Percentiles rank a stretch among this genome's conserved stretches.
phyloP scores from a whole-genome alignment of 2,329 filamentous ascomycete genomes.

The Aspergillus pseudotamarii region DNA sequence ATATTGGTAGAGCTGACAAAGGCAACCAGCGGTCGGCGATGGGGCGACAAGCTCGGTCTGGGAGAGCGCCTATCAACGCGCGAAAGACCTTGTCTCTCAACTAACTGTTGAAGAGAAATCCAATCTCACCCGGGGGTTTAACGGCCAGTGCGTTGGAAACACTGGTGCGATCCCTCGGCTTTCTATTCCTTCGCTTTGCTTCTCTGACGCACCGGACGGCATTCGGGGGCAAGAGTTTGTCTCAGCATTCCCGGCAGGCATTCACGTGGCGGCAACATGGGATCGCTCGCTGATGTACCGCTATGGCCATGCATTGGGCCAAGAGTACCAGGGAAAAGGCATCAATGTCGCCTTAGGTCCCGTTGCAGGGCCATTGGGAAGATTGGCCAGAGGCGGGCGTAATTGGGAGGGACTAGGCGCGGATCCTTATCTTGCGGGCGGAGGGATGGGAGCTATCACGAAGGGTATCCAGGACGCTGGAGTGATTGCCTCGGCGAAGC shows the following conservation, averaged over 20 bases:
- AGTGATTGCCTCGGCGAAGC: constrained; percentile 4
- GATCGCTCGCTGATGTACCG: constrained; percentile 2
- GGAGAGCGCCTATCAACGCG: background rate
- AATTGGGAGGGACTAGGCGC: constrained; percentile 4
- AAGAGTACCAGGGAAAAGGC: background rate
- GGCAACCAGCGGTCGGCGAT: background rate
- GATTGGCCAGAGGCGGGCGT: background rate
- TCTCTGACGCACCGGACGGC: constrained; percentile 17
- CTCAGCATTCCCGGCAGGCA: constrained; percentile 8
- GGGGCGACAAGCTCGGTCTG: background rate
- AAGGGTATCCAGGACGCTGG: background rate
- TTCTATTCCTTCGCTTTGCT: constrained; percentile 15
- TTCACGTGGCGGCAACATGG: constrained; percentile 11
- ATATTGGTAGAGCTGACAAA: background rate
- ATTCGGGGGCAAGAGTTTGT: constrained; percentile 3
- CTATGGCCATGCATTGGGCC: constrained; percentile 3
- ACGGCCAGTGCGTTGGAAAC: constrained; percentile 13
- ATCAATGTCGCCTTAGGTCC: constrained; percentile 6
- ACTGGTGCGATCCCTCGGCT: constrained; percentile 10
- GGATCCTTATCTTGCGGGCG: constrained; percentile 2
- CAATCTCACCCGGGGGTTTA: constrained; percentile 13
- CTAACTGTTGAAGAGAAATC: constrained; percentile 19
- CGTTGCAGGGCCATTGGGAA: background rate
- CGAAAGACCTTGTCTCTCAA: constrained; percentile 13
- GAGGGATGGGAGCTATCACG: background rate